These are phyloP conservation scores for Dactylellina cionopaga DNA, from an alignment of 2,329 filamentous ascomycete species.

Conservation along the genomic window DNA sequence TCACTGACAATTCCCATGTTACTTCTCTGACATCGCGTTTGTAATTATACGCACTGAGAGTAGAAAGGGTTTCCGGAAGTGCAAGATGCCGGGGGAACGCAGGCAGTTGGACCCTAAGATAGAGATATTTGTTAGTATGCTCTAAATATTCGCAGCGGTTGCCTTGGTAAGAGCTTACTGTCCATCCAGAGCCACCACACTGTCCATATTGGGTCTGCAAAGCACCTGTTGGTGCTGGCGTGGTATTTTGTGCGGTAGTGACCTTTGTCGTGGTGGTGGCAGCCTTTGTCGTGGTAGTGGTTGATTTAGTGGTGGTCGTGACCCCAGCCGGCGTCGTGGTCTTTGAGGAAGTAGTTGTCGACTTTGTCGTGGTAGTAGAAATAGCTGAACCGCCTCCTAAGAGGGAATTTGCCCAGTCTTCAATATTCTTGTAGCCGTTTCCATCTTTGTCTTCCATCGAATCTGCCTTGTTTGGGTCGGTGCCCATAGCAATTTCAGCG, in stretches of 20 bases:
- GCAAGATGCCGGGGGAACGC: slow-evolving; percentile 31
- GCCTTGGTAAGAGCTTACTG: slow-evolving; percentile 14
- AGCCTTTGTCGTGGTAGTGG: slow-evolving; percentile 5
- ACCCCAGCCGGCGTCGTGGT: slow-evolving; percentile 24
- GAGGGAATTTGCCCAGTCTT: slow-evolving; percentile 66
- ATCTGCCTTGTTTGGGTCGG: slow-evolving; percentile 60
- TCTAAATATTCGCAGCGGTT: not conserved
- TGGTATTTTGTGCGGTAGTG: slow-evolving; percentile 1
- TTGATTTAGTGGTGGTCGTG: slow-evolving; percentile 1
- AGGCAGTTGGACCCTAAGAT: slow-evolving; percentile 34
- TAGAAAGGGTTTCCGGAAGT: slow-evolving; percentile 29
- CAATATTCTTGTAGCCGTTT: slow-evolving; percentile 64
- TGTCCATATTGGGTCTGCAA: slow-evolving; percentile 34
- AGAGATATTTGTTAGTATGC: not conserved
- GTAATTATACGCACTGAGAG: slow-evolving; percentile 27
- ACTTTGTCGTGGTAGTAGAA: slow-evolving; percentile 3
- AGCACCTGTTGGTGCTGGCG: slow-evolving; percentile 3
- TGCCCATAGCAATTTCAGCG: slow-evolving; percentile 63
- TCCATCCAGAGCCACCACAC: slow-evolving; percentile 38
- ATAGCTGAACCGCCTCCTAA: slow-evolving; percentile 54
- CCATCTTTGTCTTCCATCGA: slow-evolving; percentile 62
- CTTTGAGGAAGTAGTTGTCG: slow-evolving; percentile 23
- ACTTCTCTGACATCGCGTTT: not conserved
- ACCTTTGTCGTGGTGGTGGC: slow-evolving; percentile 7
- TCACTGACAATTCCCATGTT: not conserved